phyloP scores from a whole-genome alignment of 495 filamentous ascomycete genomes.

The Neurospora sp. region DNA sequence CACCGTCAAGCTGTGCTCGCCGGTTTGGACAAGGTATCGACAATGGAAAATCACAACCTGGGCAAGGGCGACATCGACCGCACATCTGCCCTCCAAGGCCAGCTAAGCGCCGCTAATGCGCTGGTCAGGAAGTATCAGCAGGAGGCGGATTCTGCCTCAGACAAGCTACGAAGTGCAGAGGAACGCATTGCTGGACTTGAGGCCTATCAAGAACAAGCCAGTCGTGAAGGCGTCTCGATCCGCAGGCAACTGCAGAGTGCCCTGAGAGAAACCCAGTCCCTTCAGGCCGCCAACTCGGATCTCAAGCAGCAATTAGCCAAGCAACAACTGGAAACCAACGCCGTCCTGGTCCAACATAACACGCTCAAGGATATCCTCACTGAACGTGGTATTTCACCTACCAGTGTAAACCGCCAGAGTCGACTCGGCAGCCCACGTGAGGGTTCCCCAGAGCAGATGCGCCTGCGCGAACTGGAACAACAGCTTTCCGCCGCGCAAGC shows the following conservation, averaged over 20 bases:
- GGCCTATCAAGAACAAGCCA: conserved; percentile 93
- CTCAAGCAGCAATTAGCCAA: conserved; percentile 66
- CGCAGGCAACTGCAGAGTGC: conserved; percentile 79
- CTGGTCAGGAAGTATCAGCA: conserved; percentile 78
- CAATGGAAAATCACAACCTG: conserved; percentile 39
- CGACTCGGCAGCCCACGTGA: conserved; percentile 51
- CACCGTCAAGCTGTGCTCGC: conserved; percentile 76
- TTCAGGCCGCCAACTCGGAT: conserved; percentile 68
- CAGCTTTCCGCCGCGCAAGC: conserved; percentile 69
- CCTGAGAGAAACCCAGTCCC: conserved; percentile 65
- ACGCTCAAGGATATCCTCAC: conserved; percentile 85
- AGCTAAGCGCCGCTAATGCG: conserved; percentile 65
- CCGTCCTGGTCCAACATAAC: conserved; percentile 78
- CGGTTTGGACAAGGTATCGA: conserved; percentile 64
- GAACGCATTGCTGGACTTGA: conserved; percentile 94
- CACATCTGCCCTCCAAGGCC: conserved; percentile 65
- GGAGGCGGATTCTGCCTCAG: conserved; percentile 79
- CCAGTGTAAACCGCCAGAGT: conserved; percentile 33
- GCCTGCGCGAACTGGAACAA: conserved; percentile 82
- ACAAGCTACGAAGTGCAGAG: conserved; percentile 84
- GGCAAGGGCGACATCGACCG: conserved; percentile 59
- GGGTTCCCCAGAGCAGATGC: conserved; percentile 61
- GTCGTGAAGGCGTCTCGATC: conserved; percentile 78
- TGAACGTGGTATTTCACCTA: conserved; percentile 73
- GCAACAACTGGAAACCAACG: conserved; percentile 82